Conservation (phyloP, 2,329 filamentous ascomycete genomes). For the Grosmannia penicillata region DNA sequence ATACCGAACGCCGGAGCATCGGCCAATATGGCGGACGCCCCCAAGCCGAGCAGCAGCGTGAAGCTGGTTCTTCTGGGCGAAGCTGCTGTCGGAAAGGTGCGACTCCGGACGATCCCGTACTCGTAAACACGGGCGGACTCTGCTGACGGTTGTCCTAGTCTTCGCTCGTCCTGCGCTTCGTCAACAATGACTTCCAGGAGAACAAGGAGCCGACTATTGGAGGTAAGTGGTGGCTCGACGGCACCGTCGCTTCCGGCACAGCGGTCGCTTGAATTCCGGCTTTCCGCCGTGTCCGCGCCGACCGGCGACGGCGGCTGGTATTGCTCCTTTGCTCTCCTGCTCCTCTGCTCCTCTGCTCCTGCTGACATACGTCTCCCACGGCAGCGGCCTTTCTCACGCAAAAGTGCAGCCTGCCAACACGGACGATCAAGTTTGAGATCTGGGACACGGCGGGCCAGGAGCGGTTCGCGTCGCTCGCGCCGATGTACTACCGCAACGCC, state of each 20-base stretch:
- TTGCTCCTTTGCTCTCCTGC: not conserved
- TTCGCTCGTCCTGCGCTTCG: conserved; percentile 91
- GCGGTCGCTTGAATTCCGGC: too few species aligned
- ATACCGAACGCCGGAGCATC: too few species aligned
- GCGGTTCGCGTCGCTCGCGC: conserved; percentile 87
- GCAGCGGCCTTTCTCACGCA: conserved; percentile 93
- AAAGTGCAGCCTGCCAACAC: conserved; percentile 89
- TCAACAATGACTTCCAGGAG: conserved; percentile 99
- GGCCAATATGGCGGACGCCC: conserved; percentile 51
- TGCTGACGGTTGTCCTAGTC: too few species aligned
- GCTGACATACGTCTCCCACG: not conserved
- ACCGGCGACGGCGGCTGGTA: not conserved
- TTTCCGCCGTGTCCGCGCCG: too few species aligned
- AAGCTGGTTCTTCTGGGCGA: conserved; percentile 97
- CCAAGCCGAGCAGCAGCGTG: conserved; percentile 97
- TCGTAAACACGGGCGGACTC: not conserved
- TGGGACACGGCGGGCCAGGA: conserved; percentile 99
- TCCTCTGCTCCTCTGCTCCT: too few species aligned
- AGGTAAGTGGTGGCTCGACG: too few species aligned
- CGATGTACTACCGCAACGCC: conserved; percentile 99
- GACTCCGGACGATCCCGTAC: conserved; percentile 6
- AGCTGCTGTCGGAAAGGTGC: conserved; percentile 97
- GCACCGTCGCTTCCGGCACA: too few species aligned
- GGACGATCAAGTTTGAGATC: conserved; percentile 89
- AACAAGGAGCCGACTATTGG: conserved; percentile 99